Evolutionary conservation across 176 grass and related monocot genomes (phyloP), one percentile per base, ranked within the genome.

Genomic region (Hordeum marinum): DNA sequence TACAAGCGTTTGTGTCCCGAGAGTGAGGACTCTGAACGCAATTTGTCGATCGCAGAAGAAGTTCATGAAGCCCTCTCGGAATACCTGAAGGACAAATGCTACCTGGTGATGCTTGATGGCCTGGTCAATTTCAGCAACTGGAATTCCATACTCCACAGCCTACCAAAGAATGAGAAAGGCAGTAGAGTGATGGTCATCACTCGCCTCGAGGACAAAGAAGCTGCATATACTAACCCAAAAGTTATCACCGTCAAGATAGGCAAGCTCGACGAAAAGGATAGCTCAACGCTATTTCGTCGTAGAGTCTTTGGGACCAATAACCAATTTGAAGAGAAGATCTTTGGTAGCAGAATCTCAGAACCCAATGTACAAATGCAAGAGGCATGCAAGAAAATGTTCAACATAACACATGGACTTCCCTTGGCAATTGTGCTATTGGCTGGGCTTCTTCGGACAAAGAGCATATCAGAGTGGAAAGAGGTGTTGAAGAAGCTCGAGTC

Each of bases 351-450:
- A 14, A 29, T 7, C 5, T 41, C 25, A 45, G 0, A 24, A 27
- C 2, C 2, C 2, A n/a, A 17, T 2, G 3, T 26, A 20, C 13
- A 11, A 9, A 63, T 68, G 20, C 11, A 81, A 5, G 21, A 9
- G 7, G 63, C 45, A 14, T 81, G 31, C 5, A 0, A 76, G 12
- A 6, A 54, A 25, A 77, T 89, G 11, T 63, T 63, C 39, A 59
- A 41, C 7, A 57, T 84, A 63, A 89, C 87, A 14, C 21, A 79
- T 17, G 87, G 87, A 9, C 63, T 84, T 27, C 87, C 87, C 12
- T 48, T 89, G 64, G 87, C 81, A 9, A 89, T 89, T 62, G 72
- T 84, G 5, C 29, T 89, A 42, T 48, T 89, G 25, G 81, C 81
- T 4, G 81, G 87, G 17, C 63, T 89, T 39, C 48, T 89, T 54